Conservation (phyloP, 1,139 yeast species). For the Lodderomyces metapsilosis region DNA sequence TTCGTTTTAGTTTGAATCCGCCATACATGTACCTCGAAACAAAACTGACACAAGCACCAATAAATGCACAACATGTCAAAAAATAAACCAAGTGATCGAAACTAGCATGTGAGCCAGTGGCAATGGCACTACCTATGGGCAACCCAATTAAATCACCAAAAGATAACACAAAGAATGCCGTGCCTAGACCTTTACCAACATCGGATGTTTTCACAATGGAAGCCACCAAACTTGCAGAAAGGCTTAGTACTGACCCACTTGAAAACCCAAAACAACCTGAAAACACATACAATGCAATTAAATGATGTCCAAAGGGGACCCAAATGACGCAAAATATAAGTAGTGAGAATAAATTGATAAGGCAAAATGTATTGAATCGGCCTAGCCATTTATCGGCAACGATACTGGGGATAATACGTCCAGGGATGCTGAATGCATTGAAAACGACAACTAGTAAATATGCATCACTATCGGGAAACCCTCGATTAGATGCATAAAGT, state of each 20-base stretch:
- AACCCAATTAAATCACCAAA: conserved; percentile 34
- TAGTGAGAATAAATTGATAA: conserved; percentile 20
- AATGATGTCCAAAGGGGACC: conserved; percentile 27
- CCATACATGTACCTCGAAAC: conserved; percentile 26
- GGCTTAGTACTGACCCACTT: conserved; percentile 30
- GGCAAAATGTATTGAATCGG: conserved; percentile 27
- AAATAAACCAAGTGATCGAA: conserved; percentile 31
- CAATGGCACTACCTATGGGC: conserved; percentile 38
- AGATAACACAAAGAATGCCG: conserved; percentile 33
- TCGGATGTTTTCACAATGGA: conserved; percentile 28
- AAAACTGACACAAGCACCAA: conserved; percentile 27
- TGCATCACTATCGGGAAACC: conserved; percentile 21
- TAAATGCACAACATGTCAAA: conserved; percentile 23
- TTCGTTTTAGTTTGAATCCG: conserved; percentile 19
- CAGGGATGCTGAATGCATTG: conserved; percentile 29
- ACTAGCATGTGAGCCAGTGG: conserved; percentile 18
- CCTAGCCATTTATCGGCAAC: conserved; percentile 31
- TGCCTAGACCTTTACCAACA: conserved; percentile 31
- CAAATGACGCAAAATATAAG: conserved; percentile 26
- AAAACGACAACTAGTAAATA: conserved; percentile 27
- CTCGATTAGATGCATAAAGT: conserved; percentile 29
- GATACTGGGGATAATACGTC: conserved; percentile 28
- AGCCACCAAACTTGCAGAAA: conserved; percentile 31
- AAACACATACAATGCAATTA: conserved; percentile 28
- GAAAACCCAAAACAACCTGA: conserved; percentile 29